Percentiles rank a stretch among this genome's conserved stretches.
Evolutionary conservation across 2,329 filamentous ascomycete species (phyloP).

Genomic region (Alternaria tenuissima): DNA sequence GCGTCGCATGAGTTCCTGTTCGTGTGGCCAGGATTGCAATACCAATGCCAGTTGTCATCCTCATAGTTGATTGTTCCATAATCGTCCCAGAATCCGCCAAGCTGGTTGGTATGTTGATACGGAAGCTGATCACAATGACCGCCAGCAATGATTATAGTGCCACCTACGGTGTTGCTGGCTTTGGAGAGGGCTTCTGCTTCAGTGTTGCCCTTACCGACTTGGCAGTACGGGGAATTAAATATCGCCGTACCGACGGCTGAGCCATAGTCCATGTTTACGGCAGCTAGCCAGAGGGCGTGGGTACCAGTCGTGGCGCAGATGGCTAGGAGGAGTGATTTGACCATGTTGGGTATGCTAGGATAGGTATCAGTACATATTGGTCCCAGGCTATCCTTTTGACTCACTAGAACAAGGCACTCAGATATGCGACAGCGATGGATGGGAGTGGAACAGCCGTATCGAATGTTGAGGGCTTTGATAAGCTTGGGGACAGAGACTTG

Average conservation of each 20-base stretch:
- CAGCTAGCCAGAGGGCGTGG: background rate
- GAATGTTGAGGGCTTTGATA: too few relatives aligned
- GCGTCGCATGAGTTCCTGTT: too few relatives aligned
- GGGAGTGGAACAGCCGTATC: too few relatives aligned
- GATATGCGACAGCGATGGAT: background rate
- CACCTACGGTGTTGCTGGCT: background rate
- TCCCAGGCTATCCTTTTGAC: background rate
- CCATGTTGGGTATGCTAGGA: background rate
- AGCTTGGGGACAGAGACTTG: too few relatives aligned
- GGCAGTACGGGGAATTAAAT: background rate
- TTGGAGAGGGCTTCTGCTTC: constrained; percentile 2
- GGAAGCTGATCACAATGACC: too few relatives aligned
- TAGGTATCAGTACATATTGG: background rate
- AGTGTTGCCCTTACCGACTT: background rate
- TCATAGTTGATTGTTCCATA: too few relatives aligned
- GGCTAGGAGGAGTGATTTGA: background rate
- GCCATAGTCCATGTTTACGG: background rate
- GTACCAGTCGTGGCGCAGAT: background rate
- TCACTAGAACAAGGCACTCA: background rate
- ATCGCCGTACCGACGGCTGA: background rate
- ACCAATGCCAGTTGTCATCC: too few relatives aligned
- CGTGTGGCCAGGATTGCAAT: too few relatives aligned
- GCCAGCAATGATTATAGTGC: background rate
- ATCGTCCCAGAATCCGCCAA: too few relatives aligned
- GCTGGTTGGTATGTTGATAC: too few relatives aligned